Evolutionary conservation across 2,329 filamentous ascomycete genomes (phyloP).

Genomic region (Dothistroma septosporum): DNA sequence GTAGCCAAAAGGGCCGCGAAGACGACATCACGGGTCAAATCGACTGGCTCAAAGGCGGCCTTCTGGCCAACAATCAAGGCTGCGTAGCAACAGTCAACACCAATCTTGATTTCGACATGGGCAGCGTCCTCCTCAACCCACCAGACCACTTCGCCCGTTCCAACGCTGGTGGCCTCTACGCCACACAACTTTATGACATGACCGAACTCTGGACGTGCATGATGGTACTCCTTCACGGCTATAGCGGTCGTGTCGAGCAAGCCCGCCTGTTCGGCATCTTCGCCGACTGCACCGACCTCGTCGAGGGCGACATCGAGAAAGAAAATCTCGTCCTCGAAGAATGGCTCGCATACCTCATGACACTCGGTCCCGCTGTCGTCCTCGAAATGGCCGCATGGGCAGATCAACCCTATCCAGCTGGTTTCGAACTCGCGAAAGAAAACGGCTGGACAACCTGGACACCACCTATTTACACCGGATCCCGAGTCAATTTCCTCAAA

Average conservation of each 20-base stretch:
- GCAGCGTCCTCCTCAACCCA: conserved; percentile 52
- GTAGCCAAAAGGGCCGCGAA: conserved; percentile 54
- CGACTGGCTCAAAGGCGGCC: conserved; percentile 60
- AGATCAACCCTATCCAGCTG: conserved; percentile 38
- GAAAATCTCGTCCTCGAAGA: conserved; percentile 57
- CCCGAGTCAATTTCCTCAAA: conserved; percentile 55
- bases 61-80: conserved; percentile 47
- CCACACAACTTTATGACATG: conserved; percentile 59
- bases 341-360: conserved; percentile 59
- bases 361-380: conserved; percentile 54
- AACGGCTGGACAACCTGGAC: conserved; percentile 58
- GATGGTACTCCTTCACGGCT: conserved; percentile 52
- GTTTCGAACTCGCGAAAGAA: conserved; percentile 51
- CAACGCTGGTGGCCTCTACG: conserved; percentile 52
- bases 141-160: conserved; percentile 56
- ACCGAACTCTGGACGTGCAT: conserved; percentile 62
- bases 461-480: conserved; percentile 41
- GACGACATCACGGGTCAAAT: conserved; percentile 57
- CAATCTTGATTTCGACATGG: conserved; percentile 47
- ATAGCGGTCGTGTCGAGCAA: conserved; percentile 52
- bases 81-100: conserved; percentile 46
- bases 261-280: conserved; percentile 56
- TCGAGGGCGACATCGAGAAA: conserved; percentile 47
- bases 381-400: conserved; percentile 47
- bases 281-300: conserved; percentile 42